phyloP scores from a whole-genome alignment of 2,329 filamentous ascomycete species.

The Plectosphaerella plurivora region DNA sequence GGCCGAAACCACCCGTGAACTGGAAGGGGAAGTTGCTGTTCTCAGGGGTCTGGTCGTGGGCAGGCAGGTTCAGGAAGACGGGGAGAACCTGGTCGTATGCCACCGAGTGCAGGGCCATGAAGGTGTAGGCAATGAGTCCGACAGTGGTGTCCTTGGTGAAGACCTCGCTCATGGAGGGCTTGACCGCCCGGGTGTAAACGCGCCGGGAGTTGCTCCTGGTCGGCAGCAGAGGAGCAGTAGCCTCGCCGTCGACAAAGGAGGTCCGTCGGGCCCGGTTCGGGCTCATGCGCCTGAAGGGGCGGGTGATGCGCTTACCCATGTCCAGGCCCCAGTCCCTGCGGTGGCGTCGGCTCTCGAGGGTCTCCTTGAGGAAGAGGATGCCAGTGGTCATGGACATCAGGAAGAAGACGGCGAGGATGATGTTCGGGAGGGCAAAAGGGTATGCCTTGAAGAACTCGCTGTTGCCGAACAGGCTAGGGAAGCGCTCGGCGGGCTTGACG shows the following conservation, averaged over 20 bases:
- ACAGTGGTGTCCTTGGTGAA: constrained; percentile 71
- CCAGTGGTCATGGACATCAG: constrained; percentile 70
- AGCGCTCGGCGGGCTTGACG: constrained; percentile 72
- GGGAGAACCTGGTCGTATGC: constrained; percentile 85
- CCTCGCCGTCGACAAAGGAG: constrained; percentile 52
- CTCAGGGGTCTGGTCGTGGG: constrained; percentile 49
- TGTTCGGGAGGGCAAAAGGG: constrained; percentile 80
- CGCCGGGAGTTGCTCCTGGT: constrained; percentile 13
- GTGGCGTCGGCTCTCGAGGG: constrained; percentile 66
- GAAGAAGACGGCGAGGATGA: constrained; percentile 74
- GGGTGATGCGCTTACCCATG: constrained; percentile 62
- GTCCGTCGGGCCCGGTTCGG: constrained; percentile 27
- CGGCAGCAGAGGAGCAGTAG: constrained; percentile 50
- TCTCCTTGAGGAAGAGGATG: constrained; percentile 80
- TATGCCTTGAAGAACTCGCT: constrained; percentile 67
- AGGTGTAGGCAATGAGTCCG: constrained; percentile 72
- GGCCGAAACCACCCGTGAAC: constrained; percentile 77
- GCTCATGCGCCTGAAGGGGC: constrained; percentile 19
- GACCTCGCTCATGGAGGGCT: constrained; percentile 53
- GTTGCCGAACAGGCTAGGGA: constrained; percentile 65
- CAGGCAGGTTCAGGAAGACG: constrained; percentile 79
- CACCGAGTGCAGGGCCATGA: constrained; percentile 77
- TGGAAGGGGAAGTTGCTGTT: constrained; percentile 68
- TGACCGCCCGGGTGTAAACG: constrained; percentile 8
- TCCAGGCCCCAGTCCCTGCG: constrained; percentile 70